A percentile compares a stretch with the other conserved stretches of the same genome.
These are phyloP conservation scores for Parietaria judaica DNA, from an alignment of 306 rosid species.

Conservation along the genomic window DNA sequence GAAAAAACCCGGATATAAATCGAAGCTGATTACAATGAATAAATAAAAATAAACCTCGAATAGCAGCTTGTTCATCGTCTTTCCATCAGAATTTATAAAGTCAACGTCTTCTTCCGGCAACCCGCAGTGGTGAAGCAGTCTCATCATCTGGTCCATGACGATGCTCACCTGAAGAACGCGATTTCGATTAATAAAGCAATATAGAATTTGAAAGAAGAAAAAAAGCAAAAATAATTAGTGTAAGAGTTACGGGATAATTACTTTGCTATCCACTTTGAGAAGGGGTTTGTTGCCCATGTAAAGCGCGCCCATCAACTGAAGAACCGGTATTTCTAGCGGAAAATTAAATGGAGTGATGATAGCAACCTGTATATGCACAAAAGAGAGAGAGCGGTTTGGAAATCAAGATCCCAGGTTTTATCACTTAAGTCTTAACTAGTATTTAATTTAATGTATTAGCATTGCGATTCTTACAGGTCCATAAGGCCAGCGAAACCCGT, in stretches of 20 bases:
- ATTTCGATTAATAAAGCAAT: background rate
- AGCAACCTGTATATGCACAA: constrained; percentile 58
- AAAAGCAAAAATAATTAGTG: background rate
- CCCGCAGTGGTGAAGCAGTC: constrained; percentile 85
- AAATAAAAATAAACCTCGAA: constrained; percentile 44
- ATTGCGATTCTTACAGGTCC: constrained; percentile 69
- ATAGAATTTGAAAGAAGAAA: background rate
- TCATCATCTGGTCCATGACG: constrained; percentile 96
- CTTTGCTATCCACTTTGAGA: constrained; percentile 97
- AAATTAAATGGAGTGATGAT: constrained; percentile 92
- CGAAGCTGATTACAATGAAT: background rate
- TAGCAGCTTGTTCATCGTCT: constrained; percentile 82
- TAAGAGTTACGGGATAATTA: constrained; percentile 1
- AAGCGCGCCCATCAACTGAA: constrained; percentile 97
- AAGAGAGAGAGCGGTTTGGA: no score
- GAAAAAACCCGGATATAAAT: background rate
- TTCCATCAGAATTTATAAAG: constrained; percentile 87
- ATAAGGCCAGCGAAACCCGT: constrained; percentile 95
- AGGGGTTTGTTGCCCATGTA: constrained; percentile 97
- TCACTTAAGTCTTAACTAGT: background rate
- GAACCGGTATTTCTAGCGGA: constrained; percentile 93
- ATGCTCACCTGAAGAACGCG: constrained; percentile 67
- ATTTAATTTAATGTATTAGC: background rate
- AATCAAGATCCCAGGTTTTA: background rate
- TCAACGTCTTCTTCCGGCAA: constrained; percentile 79